Evolutionary conservation across 1,284 basidiomycete genomes (phyloP).

Genomic region (Irpex lacteus): DNA sequence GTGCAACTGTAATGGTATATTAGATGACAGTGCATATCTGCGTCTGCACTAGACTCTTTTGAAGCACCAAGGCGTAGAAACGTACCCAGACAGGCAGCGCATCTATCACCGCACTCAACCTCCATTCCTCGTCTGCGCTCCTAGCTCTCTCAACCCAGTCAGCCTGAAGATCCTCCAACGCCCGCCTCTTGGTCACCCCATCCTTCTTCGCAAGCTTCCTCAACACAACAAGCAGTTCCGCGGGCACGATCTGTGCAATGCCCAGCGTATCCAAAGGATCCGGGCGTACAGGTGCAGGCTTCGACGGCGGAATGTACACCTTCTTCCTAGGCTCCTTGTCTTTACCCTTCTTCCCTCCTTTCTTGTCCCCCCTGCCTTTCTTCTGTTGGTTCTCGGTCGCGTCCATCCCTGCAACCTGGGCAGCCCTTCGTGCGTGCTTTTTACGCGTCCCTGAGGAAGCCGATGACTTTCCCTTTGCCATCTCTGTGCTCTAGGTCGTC

Average conservation of each 20-base stretch:
- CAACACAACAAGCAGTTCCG: constrained; percentile 84
- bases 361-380: constrained; percentile 48
- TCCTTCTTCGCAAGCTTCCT: constrained; percentile 91
- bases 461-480: constrained; percentile 67
- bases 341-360: constrained; percentile 59
- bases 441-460: constrained; percentile 81
- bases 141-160: constrained; percentile 62
- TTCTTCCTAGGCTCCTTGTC: constrained; percentile 70
- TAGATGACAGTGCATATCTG: too few species aligned
- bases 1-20: constrained; percentile 59
- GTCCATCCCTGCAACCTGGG: constrained; percentile 23
- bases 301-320: constrained; percentile 82
- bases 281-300: constrained; percentile 79
- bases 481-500: constrained; percentile 15
- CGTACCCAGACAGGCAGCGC: constrained; percentile 90
- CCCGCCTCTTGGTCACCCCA: constrained; percentile 80
- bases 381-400: constrained; percentile 27
- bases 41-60: too few species aligned
- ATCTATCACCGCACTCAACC: constrained; percentile 50
- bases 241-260: constrained; percentile 71
- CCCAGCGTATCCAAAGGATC: constrained; percentile 93
- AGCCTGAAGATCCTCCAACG: constrained; percentile 80
- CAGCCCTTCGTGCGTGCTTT: constrained; percentile 74
- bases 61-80: constrained; percentile 13
- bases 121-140: constrained; percentile 34